These are phyloP conservation scores for Symmetrospora coprosmae DNA, from an alignment of 768 basidiomycete genomes.

Conservation along the genomic window DNA sequence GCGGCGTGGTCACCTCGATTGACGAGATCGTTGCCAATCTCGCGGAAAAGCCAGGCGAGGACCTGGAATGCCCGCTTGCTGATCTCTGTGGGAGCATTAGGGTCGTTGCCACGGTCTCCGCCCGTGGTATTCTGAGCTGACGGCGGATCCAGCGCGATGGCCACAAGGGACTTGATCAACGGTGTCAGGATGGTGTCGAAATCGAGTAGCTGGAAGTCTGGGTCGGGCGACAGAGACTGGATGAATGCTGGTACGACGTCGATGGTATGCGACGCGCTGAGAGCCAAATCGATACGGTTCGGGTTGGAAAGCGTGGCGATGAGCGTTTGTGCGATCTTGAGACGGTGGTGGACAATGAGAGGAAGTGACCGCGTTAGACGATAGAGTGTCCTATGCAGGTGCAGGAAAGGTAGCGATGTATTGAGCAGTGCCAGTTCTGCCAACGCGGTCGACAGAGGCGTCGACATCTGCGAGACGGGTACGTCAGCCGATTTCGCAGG, in stretches of 20 bases:
- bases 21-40: slow-evolving; percentile 5
- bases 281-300: slow-evolving; percentile 5
- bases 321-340: background rate
- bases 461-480: background rate
- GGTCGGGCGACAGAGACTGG: slow-evolving; percentile 7
- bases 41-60: slow-evolving; percentile 4
- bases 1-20: background rate
- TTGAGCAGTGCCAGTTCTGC: slow-evolving; percentile 19
- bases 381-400: background rate
- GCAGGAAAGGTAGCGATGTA: slow-evolving; percentile 8
- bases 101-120: slow-evolving; percentile 15
- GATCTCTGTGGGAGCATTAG: slow-evolving; percentile 3
- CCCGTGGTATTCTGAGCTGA: background rate
- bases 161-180: background rate
- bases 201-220: slow-evolving; percentile 1
- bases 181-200: slow-evolving; percentile 13
- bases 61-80: slow-evolving; percentile 20
- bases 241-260: slow-evolving; percentile 11
- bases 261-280: background rate
- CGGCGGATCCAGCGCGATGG: slow-evolving; percentile 1
- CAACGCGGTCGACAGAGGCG: slow-evolving; percentile 15
- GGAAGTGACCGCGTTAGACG: slow-evolving; percentile 15
- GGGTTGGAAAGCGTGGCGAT: background rate
- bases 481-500: background rate
- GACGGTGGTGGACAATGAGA: slow-evolving; percentile 17